phyloP scores from a whole-genome alignment of 176 grass and related monocot genomes.

The Carex kokanica region DNA sequence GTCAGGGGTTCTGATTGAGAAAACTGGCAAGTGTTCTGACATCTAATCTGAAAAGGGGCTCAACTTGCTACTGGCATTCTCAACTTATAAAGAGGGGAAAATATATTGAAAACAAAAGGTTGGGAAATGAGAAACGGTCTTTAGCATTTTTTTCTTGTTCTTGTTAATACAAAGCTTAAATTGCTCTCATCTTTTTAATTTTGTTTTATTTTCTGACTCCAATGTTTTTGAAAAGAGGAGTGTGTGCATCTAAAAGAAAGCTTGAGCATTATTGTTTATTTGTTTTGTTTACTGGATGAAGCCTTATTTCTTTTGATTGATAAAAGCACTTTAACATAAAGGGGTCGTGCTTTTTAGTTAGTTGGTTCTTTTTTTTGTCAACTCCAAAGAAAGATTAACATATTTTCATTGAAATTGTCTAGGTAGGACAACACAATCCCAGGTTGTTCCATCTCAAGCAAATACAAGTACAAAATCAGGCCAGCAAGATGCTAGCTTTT shows the following conservation, averaged over 20 bases:
- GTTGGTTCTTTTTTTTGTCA: not conserved
- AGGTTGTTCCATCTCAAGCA: not conserved
- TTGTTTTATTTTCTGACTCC: not conserved
- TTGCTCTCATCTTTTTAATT: not conserved
- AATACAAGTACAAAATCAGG: not conserved
- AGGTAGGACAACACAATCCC: not conserved
- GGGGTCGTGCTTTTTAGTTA: not conserved
- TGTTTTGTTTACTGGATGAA: not conserved
- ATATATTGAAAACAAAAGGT: too few species aligned
- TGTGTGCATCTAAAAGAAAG: not conserved
- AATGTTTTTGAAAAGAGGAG: not conserved
- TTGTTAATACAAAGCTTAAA: not conserved
- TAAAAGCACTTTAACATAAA: not conserved
- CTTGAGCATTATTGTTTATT: not conserved
- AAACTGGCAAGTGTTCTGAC: not conserved
- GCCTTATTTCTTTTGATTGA: not conserved
- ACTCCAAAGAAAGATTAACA: not conserved
- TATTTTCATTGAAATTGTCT: not conserved
- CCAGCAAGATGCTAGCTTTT: slow-evolving; percentile 27
- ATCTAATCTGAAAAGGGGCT: not conserved
- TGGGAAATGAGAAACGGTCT: too few species aligned
- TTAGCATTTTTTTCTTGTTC: not conserved
- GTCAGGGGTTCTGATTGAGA: not conserved
- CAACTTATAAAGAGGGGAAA: too few species aligned
- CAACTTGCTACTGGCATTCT: too few species aligned